Evolutionary conservation across 768 basidiomycete species (phyloP).

Genomic region (Hygrophorus pudorinus): DNA sequence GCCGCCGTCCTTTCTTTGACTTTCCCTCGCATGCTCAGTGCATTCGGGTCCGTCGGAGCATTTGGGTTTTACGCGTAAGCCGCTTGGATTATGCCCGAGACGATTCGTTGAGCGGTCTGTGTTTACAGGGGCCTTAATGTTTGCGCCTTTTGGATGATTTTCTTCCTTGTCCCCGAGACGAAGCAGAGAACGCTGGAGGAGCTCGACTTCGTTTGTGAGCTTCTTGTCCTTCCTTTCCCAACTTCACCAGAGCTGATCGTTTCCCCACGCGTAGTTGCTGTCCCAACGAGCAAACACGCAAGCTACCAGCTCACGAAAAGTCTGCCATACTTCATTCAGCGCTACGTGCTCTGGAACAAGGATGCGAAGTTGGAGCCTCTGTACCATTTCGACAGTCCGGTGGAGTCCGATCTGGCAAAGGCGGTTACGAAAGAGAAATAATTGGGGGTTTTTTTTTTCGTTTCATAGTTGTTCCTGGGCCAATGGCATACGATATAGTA

Average conservation of each 20-base stretch:
- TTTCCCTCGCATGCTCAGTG: conserved; percentile 46
- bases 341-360: conserved; percentile 32
- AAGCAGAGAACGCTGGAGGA: conserved; percentile 41
- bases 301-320: conserved; percentile 33
- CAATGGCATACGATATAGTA: too few relatives aligned
- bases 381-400: conserved; percentile 34
- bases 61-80: conserved; percentile 9
- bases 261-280: conserved; percentile 36
- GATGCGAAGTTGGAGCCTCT: conserved; percentile 30
- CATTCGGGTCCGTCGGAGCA: conserved; percentile 30
- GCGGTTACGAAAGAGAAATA: neutral
- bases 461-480: too few relatives aligned
- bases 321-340: conserved; percentile 43
- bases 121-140: conserved; percentile 42
- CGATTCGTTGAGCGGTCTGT: conserved; percentile 21
- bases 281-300: conserved; percentile 35
- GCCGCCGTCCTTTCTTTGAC: conserved; percentile 45
- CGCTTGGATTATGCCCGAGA: conserved; percentile 7
- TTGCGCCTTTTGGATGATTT: conserved; percentile 43
- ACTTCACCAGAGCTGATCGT: conserved; percentile 30
- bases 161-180: conserved; percentile 44
- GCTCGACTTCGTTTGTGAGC: conserved; percentile 3
- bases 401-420: neutral
- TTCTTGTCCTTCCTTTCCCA: neutral
- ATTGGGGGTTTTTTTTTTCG: too few relatives aligned